These are phyloP conservation scores for Pythium plurisporium DNA, from an alignment of 352 stramenopile species.

Conservation along the genomic window DNA sequence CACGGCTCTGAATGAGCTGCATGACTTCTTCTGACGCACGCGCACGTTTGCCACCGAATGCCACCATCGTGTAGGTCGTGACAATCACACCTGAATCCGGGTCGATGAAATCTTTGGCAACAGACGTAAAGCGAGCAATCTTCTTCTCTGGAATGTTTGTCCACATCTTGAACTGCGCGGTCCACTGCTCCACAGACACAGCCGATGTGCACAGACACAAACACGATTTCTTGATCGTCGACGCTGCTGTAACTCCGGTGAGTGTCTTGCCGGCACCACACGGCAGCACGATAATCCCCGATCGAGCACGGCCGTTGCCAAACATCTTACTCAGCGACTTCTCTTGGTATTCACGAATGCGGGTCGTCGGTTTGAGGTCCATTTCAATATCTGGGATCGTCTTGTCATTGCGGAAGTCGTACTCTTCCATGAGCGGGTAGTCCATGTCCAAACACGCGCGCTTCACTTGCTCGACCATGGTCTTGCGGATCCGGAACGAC, in stretches of 20 bases:
- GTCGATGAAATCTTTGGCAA: slow-evolving; percentile 81
- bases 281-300: slow-evolving; percentile 99
- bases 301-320: slow-evolving; percentile 97
- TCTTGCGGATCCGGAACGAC: slow-evolving; percentile 82
- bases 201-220: slow-evolving; percentile 97
- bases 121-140: slow-evolving; percentile 79
- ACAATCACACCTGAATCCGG: slow-evolving; percentile 90
- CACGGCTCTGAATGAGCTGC: slow-evolving; percentile 93
- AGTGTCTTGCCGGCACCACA: slow-evolving; percentile 92
- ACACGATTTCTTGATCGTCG: slow-evolving; percentile 97
- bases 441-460: slow-evolving; percentile 92
- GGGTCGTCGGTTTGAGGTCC: slow-evolving; percentile 87
- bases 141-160: slow-evolving; percentile 90
- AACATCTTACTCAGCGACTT: slow-evolving; percentile 99
- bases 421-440: slow-evolving; percentile 99
- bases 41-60: slow-evolving; percentile 89
- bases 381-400: slow-evolving; percentile 84
- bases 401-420: slow-evolving; percentile 96
- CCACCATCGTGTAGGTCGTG: slow-evolving; percentile 98
- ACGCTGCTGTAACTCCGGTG: slow-evolving; percentile 93
- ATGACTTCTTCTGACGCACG: slow-evolving; percentile 93
- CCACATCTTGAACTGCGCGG: slow-evolving; percentile 98
- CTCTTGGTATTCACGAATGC: slow-evolving; percentile 98
- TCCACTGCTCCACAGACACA: slow-evolving; percentile 98
- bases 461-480: slow-evolving; percentile 93